Evolutionary conservation across 352 stramenopile genomes (phyloP), one percentile per base, ranked within the genome.

Genomic region (Lagenidium giganteum): DNA sequence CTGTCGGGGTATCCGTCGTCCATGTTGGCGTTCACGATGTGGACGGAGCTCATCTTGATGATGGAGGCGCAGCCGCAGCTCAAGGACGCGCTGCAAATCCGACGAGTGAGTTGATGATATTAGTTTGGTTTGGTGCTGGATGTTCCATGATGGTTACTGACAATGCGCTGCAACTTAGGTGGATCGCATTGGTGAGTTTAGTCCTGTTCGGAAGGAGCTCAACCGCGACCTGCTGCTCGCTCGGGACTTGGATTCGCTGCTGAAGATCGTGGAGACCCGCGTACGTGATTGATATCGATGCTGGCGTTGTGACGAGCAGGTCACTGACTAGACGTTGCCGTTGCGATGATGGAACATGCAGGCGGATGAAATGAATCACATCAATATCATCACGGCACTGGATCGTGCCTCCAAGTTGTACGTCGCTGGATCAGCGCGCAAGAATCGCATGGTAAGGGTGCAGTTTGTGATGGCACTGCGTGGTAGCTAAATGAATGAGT

Each of bases 1-100:
- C 44, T 87, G 18, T 89, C 77, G 1, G 77, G 77, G 2, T 89
- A 89, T 29, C 77, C 77, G 17, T 89, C 77, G 22, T 89, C 77
- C 14, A 59, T 80, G 17, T 37, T 89, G 33, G 71, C 62, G 16
- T 87, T 89, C 51, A 71, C 61, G 1, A 87, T 84, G 73, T 89
- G 77, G 77, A 79, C 73, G 6, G 77, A 89, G 39, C 49, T 89
- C 16, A 78, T 89, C 43, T 51, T 87, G 21, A 89, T 87, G 71
- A 61, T 80, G 4, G 77, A 87, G 38, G 73, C 73, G 29, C 73
- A 89, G 47, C 71, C 77, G 18, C 61, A 66, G 16, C 61, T 89
- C 16, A 87, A 87, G 59, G 54, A 78, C 16, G 43, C 76, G 38
- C 53, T 89, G 14, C 53, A 78, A 49, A 86, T 88, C 51, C 68